These are phyloP conservation scores for Penicillium sp. DNA, from an alignment of 2,329 filamentous ascomycete genomes.

Conservation along the genomic window DNA sequence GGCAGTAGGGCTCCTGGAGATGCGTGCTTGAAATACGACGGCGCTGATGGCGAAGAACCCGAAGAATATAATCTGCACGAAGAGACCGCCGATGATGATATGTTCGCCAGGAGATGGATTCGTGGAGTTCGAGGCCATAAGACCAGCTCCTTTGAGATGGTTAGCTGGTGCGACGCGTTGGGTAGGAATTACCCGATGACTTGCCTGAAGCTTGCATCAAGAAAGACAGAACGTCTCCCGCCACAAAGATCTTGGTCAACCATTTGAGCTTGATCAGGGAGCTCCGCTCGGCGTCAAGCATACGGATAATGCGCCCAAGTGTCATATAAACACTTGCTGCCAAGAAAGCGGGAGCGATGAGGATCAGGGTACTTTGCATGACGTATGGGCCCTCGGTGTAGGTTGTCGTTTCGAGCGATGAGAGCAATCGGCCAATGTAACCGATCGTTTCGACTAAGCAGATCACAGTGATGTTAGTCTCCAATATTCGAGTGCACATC, in stretches of 20 bases:
- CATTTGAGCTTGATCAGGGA: slow-evolving; percentile 23
- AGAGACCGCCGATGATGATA: slow-evolving; percentile 32
- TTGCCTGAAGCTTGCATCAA: slow-evolving; percentile 33
- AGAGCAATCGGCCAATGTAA: slow-evolving; percentile 51
- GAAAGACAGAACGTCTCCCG: slow-evolving; percentile 34
- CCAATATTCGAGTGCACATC: not conserved
- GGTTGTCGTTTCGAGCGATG: slow-evolving; percentile 33
- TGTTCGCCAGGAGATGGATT: slow-evolving; percentile 23
- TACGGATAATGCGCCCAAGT: slow-evolving; percentile 29
- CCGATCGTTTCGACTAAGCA: slow-evolving; percentile 53
- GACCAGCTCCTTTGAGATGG: slow-evolving; percentile 23
- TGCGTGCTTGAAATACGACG: slow-evolving; percentile 25
- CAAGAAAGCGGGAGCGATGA: slow-evolving; percentile 31
- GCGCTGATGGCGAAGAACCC: slow-evolving; percentile 29
- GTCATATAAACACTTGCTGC: slow-evolving; percentile 33
- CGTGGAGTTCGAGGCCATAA: slow-evolving; percentile 22
- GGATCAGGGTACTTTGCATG: slow-evolving; percentile 28
- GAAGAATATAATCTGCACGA: slow-evolving; percentile 34
- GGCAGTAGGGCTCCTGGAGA: slow-evolving; percentile 31
- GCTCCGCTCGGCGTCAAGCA: slow-evolving; percentile 25
- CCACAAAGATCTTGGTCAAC: slow-evolving; percentile 33
- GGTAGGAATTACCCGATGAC: not conserved
- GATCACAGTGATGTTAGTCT: not conserved
- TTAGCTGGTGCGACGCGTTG: slow-evolving; percentile 1
- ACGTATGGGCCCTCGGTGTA: slow-evolving; percentile 29